A percentile compares a stretch with the other conserved stretches of the same genome.
phyloP scores from a whole-genome alignment of 345 rosid species.

The Gossypium raimondii region DNA sequence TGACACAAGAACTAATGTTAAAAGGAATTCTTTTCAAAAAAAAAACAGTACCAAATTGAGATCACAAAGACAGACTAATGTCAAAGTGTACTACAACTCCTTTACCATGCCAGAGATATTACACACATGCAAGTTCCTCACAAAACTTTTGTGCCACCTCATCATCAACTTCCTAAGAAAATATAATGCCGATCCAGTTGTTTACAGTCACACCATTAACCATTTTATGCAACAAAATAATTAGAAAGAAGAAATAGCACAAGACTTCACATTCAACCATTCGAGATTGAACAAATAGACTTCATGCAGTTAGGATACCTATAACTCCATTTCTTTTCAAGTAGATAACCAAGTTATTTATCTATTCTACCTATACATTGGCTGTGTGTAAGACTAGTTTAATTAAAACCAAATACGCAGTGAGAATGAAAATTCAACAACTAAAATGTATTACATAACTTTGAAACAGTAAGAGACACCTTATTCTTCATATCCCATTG shows the following conservation, averaged over 20 bases:
- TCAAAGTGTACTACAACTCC: background rate
- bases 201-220: conserved; percentile 88
- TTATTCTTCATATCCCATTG: too few species aligned
- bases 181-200: conserved; percentile 86
- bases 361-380: background rate
- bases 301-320: background rate
- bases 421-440: background rate
- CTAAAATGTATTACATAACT: background rate
- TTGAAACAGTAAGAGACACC: conserved; percentile 33
- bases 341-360: background rate
- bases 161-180: conserved; percentile 76
- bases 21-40: background rate
- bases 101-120: conserved; percentile 85
- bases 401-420: background rate
- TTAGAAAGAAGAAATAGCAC: background rate
- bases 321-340: background rate
- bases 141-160: conserved; percentile 70
- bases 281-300: background rate
- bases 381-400: background rate
- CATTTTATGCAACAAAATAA: conserved; percentile 70
- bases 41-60: background rate
- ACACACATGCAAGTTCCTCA: conserved; percentile 85
- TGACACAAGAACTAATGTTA: conserved; percentile 3
- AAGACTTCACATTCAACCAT: background rate
- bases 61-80: conserved; percentile 10